Evolutionary conservation across 495 filamentous ascomycete genomes (phyloP).

Genomic region (Rhizodiscina lignyota): DNA sequence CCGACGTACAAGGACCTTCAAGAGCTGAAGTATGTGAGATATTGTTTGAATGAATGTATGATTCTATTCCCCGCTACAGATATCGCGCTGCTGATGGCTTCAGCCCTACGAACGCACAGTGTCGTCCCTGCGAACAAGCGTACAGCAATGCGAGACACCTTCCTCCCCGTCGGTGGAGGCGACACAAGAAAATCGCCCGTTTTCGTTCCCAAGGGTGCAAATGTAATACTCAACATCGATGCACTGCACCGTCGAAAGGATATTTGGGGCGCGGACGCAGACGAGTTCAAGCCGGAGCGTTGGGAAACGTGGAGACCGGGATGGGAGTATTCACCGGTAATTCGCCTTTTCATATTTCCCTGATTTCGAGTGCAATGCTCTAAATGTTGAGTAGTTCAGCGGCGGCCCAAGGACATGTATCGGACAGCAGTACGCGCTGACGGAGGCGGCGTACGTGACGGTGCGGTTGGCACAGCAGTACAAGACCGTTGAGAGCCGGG

Average conservation of each 20-base stretch:
- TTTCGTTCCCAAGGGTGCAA: slow-evolving; percentile 13
- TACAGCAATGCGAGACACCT: slow-evolving; percentile 15
- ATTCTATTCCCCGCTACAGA: neutral
- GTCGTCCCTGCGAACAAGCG: slow-evolving; percentile 19
- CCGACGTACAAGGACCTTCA: slow-evolving; percentile 17
- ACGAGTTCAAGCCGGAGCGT: slow-evolving; percentile 20
- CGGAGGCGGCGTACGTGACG: slow-evolving; percentile 20
- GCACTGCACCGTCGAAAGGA: slow-evolving; percentile 19
- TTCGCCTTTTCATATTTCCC: no score
- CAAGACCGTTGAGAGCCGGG: slow-evolving; percentile 28
- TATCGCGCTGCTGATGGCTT: neutral
- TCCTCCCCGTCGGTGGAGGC: slow-evolving; percentile 20
- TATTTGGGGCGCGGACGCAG: slow-evolving; percentile 19
- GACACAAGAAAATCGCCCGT: slow-evolving; percentile 14
- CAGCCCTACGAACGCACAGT: slow-evolving; percentile 14
- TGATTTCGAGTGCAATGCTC: no score
- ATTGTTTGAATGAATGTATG: slow-evolving; percentile 19
- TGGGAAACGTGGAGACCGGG: slow-evolving; percentile 19
- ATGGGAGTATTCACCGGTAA: slow-evolving; percentile 25
- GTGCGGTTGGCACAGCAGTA: slow-evolving; percentile 19
- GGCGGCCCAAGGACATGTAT: slow-evolving; percentile 24
- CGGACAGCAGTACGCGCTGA: slow-evolving; percentile 22
- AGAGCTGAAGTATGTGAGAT: slow-evolving; percentile 18
- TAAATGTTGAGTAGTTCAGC: slow-evolving; percentile 24
- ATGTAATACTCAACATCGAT: slow-evolving; percentile 13